These are phyloP conservation scores for Dioscorea cayenensis DNA, from an alignment of 116 monocot genomes.

Conservation along the genomic window DNA sequence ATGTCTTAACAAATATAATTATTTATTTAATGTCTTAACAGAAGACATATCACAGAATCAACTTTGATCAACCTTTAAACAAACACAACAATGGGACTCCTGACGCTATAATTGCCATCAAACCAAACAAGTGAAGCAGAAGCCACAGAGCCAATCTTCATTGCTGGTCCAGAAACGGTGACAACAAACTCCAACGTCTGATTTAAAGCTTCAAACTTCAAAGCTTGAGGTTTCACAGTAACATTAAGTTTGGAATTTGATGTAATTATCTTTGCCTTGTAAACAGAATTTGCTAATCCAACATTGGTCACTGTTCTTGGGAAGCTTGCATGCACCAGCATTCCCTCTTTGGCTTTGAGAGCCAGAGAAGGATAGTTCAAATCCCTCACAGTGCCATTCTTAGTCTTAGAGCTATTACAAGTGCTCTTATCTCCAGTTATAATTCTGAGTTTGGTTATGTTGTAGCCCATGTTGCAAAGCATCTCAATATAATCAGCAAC, in stretches of 20 bases:
- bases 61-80: no score
- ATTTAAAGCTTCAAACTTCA: background rate
- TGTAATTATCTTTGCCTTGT: background rate
- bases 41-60: no score
- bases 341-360: background rate
- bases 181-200: constrained; percentile 4
- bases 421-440: constrained; percentile 8
- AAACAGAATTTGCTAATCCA: background rate
- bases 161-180: background rate
- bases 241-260: background rate
- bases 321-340: constrained; percentile 1
- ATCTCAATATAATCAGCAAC: background rate
- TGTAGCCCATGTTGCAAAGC: constrained; percentile 16
- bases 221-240: background rate
- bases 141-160: background rate
- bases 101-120: constrained; percentile 9
- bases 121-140: constrained; percentile 16
- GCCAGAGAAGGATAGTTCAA: constrained; percentile 35
- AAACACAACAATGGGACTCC: constrained; percentile 12
- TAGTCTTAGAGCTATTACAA: background rate
- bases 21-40: no score
- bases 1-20: no score
- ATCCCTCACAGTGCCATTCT: background rate
- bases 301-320: constrained; percentile 26
- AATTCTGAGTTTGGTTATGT: background rate